A percentile compares a stretch with the other conserved stretches of the same genome.
Conservation (phyloP, 768 basidiomycete species). For the Leccinum fibrillosum region DNA sequence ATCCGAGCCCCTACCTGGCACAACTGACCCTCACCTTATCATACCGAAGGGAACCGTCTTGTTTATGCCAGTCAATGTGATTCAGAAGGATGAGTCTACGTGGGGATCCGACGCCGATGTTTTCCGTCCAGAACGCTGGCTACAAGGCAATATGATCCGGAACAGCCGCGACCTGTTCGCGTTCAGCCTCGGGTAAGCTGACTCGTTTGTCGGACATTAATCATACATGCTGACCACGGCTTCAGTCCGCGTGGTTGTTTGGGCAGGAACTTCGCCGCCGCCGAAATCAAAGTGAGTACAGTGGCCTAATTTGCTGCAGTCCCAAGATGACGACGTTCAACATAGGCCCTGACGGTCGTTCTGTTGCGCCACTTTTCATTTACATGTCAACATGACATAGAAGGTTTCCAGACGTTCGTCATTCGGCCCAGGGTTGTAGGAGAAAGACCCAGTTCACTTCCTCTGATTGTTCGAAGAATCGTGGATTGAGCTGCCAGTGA, state of each 20-base stretch:
- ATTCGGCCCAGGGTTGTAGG: conserved; percentile 57
- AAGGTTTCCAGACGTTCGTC: conserved; percentile 64
- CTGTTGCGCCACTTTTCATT: conserved; percentile 57
- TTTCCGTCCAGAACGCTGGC: conserved; percentile 65
- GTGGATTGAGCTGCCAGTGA: conserved; percentile 11
- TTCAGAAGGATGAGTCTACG: conserved; percentile 46
- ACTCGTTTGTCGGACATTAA: background rate
- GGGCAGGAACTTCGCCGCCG: conserved; percentile 54
- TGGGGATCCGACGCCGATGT: conserved; percentile 61
- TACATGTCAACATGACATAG: conserved; percentile 48
- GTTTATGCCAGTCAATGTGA: conserved; percentile 53
- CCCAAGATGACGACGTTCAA: background rate
- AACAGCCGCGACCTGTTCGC: conserved; percentile 48
- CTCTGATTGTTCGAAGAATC: conserved; percentile 43
- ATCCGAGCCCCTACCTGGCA: conserved; percentile 47
- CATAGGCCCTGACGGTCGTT: conserved; percentile 41
- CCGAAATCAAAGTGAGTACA: conserved; percentile 54
- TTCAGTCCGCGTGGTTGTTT: conserved; percentile 57
- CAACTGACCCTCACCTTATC: conserved; percentile 39
- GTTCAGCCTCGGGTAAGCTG: conserved; percentile 54
- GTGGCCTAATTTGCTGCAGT: conserved; percentile 19
- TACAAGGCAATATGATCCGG: conserved; percentile 38
- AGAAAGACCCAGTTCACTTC: conserved; percentile 52
- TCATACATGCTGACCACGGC: conserved; percentile 11
- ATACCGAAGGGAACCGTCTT: conserved; percentile 58